Evolutionary conservation across 768 basidiomycete genomes (phyloP).

Genomic region (Serendipita vermifera): DNA sequence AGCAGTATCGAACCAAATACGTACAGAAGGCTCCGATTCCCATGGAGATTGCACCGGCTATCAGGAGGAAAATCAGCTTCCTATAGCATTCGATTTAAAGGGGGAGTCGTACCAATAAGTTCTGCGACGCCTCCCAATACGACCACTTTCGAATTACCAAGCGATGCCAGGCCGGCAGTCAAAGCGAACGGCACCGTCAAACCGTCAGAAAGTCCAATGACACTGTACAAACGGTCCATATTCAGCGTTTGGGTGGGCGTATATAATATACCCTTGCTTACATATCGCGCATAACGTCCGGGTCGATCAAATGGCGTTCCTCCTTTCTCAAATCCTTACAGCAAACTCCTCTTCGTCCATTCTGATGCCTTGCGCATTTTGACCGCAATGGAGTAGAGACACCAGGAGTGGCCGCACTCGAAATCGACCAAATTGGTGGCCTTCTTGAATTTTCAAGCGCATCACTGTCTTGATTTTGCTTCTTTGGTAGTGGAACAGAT

Average conservation of each 20-base stretch:
- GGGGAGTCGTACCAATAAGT: no score
- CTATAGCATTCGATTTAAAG: no score
- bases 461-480: not conserved
- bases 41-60: slow-evolving; percentile 95
- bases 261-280: no score
- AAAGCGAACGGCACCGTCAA: slow-evolving; percentile 87
- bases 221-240: slow-evolving; percentile 37
- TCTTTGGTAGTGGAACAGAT: slow-evolving; percentile 5
- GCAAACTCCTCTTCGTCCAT: slow-evolving; percentile 52
- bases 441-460: not conserved
- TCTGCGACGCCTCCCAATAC: slow-evolving; percentile 91
- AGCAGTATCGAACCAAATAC: slow-evolving; percentile 16
- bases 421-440: slow-evolving; percentile 52
- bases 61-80: no score
- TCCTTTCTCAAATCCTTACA: slow-evolving; percentile 82
- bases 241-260: no score
- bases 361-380: slow-evolving; percentile 44
- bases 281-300: slow-evolving; percentile 81
- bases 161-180: slow-evolving; percentile 75
- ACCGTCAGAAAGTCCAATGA: slow-evolving; percentile 85
- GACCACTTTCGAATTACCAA: slow-evolving; percentile 84
- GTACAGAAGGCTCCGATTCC: slow-evolving; percentile 86
- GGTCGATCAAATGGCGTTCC: slow-evolving; percentile 69
- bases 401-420: slow-evolving; percentile 27
- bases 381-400: slow-evolving; percentile 35